Conservation (phyloP, 106 monocot genomes). For the Posidonia australis region DNA sequence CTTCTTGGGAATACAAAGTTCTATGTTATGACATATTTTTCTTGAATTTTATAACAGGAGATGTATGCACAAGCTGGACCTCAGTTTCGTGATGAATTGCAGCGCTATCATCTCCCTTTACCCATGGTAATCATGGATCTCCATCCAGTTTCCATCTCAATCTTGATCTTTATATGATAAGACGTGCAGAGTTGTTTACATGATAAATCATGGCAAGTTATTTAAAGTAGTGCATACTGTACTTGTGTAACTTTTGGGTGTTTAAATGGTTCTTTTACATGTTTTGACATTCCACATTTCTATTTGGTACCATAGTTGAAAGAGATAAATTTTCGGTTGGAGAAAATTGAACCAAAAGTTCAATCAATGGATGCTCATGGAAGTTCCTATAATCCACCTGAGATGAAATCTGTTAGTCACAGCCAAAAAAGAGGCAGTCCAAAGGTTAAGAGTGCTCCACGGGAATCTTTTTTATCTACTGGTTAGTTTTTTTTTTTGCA, state of each 20-base stretch:
- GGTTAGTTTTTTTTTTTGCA: conserved; percentile 29
- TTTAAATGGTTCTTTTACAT: neutral
- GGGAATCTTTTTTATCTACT: conserved; percentile 55
- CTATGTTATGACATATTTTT: neutral
- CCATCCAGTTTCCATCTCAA: neutral
- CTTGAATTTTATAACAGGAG: conserved; percentile 33
- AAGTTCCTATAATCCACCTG: conserved; percentile 31
- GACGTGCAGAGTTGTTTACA: neutral
- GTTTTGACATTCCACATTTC: neutral
- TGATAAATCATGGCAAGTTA: neutral
- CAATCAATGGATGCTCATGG: conserved; percentile 33
- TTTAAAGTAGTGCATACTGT: neutral
- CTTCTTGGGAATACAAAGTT: too few species aligned
- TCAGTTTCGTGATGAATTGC: conserved; percentile 92
- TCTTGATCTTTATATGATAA: neutral
- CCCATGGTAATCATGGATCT: conserved; percentile 50
- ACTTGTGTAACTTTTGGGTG: neutral
- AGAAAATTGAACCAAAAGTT: conserved; percentile 69
- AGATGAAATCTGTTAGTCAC: conserved; percentile 40
- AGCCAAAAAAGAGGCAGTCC: conserved; percentile 78
- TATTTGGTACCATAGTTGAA: conserved; percentile 40
- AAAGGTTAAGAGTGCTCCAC: conserved; percentile 50
- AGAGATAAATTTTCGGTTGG: conserved; percentile 79
- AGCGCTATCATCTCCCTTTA: conserved; percentile 75
- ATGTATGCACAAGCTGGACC: conserved; percentile 76